A percentile compares a stretch with the other conserved stretches of the same genome.
These are phyloP conservation scores for Tetracentron sinense DNA, from an alignment of 164 flowering plant genomes.

Conservation along the genomic window DNA sequence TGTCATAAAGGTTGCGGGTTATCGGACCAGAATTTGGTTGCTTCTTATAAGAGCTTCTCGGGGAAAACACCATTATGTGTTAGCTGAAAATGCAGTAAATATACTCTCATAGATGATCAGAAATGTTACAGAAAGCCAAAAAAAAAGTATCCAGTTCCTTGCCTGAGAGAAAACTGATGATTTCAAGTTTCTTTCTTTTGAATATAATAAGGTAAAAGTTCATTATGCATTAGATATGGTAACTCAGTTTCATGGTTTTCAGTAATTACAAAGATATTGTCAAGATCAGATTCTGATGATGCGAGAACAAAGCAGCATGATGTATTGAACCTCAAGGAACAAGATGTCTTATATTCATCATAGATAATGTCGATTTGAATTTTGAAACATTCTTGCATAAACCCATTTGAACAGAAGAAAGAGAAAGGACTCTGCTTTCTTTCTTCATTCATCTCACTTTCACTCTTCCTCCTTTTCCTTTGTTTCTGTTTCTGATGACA, in stretches of 20 bases:
- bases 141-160: neutral
- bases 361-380: no score
- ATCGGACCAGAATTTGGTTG: no score
- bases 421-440: no score
- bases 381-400: no score
- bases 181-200: no score
- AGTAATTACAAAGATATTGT: conserved; percentile 44
- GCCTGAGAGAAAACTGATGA: neutral
- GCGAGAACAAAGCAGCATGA: conserved; percentile 55
- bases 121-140: neutral
- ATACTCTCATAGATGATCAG: no score
- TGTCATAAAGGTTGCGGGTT: no score
- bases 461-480: conserved; percentile 26
- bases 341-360: no score
- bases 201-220: neutral
- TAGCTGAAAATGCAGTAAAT: no score
- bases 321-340: conserved; percentile 29
- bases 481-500: conserved; percentile 41
- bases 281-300: conserved; percentile 35
- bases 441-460: conserved; percentile 16
- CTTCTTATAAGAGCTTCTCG: no score
- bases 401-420: no score
- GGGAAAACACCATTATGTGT: no score
- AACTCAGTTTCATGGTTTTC: conserved; percentile 25
- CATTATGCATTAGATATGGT: conserved; percentile 43